Evolutionary conservation across 2,329 filamentous ascomycete species (phyloP).

Genomic region (Exophiala aquamarina): DNA sequence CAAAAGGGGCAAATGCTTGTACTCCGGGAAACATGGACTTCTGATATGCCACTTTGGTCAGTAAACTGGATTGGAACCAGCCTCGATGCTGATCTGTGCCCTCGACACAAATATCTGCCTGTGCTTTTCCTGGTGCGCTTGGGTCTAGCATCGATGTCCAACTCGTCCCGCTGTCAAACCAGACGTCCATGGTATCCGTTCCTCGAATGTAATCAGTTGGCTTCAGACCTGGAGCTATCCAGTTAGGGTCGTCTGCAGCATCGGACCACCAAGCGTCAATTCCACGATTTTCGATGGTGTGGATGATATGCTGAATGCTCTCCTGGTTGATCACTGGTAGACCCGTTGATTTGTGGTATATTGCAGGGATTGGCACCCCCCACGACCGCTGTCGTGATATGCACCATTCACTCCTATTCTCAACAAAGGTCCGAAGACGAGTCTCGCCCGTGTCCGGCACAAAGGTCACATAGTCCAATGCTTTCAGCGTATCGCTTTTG

Average conservation of each 20-base stretch:
- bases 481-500: constrained; percentile 69
- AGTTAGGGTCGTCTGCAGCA: constrained; percentile 68
- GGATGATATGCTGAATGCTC: constrained; percentile 81
- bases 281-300: constrained; percentile 71
- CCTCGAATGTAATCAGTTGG: constrained; percentile 60
- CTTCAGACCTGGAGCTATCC: constrained; percentile 68
- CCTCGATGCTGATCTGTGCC: constrained; percentile 94
- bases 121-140: constrained; percentile 27
- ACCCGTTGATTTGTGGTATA: constrained; percentile 70
- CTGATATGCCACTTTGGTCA: constrained; percentile 73
- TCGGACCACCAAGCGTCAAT: constrained; percentile 97
- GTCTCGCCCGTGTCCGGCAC: constrained; percentile 72
- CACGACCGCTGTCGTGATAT: constrained; percentile 94
- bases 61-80: constrained; percentile 95
- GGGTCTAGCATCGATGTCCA: constrained; percentile 64
- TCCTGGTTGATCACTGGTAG: constrained; percentile 76
- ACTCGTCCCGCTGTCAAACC: constrained; percentile 97
- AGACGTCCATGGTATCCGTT: constrained; percentile 97
- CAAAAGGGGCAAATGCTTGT: constrained; percentile 67
- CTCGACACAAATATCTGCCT: constrained; percentile 86
- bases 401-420: constrained; percentile 91
- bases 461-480: constrained; percentile 73
- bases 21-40: constrained; percentile 34
- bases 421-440: constrained; percentile 81
- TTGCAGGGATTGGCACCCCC: constrained; percentile 92